Conservation (phyloP, 2,329 filamentous ascomycete species). For the Nannizziopsis arthrosporioides region DNA sequence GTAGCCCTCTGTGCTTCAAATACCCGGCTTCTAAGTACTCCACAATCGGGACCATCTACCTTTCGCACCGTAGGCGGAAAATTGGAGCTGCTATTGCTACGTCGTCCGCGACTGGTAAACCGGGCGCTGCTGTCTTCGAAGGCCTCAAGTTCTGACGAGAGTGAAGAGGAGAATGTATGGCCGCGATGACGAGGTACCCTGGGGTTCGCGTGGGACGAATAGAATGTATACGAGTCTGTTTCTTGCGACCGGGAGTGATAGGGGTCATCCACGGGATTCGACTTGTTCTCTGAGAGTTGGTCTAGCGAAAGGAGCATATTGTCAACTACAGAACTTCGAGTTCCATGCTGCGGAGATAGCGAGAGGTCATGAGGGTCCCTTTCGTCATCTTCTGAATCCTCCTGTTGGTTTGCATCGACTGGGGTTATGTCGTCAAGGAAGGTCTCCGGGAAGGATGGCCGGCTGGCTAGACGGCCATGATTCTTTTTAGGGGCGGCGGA, state of each 20-base stretch:
- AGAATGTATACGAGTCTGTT: constrained; percentile 26
- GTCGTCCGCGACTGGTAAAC: constrained; percentile 42
- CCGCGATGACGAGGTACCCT: constrained; percentile 39
- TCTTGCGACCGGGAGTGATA: constrained; percentile 30
- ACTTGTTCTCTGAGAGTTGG: constrained; percentile 44
- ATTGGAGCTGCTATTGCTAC: constrained; percentile 72
- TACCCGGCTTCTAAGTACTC: constrained; percentile 25
- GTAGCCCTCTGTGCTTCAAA: constrained; percentile 25
- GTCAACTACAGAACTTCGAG: constrained; percentile 82
- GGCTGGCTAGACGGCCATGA: background rate
- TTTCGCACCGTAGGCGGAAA: constrained; percentile 49
- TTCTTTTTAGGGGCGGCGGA: background rate
- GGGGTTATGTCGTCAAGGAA: constrained; percentile 29
- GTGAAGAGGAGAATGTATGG: constrained; percentile 50
- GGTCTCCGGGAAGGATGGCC: constrained; percentile 31
- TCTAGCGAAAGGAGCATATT: constrained; percentile 93
- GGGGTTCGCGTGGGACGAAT: constrained; percentile 22
- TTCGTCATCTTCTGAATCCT: constrained; percentile 26
- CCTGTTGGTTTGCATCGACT: constrained; percentile 24
- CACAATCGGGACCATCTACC: constrained; percentile 50
- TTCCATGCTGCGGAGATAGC: constrained; percentile 47
- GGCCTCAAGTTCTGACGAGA: constrained; percentile 46
- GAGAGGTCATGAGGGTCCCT: constrained; percentile 25
- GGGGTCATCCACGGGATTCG: constrained; percentile 1
- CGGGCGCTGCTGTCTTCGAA: constrained; percentile 30